Evolutionary conservation across 176 grass and related monocot species (phyloP).

Genomic region (Ensete ventricosum): DNA sequence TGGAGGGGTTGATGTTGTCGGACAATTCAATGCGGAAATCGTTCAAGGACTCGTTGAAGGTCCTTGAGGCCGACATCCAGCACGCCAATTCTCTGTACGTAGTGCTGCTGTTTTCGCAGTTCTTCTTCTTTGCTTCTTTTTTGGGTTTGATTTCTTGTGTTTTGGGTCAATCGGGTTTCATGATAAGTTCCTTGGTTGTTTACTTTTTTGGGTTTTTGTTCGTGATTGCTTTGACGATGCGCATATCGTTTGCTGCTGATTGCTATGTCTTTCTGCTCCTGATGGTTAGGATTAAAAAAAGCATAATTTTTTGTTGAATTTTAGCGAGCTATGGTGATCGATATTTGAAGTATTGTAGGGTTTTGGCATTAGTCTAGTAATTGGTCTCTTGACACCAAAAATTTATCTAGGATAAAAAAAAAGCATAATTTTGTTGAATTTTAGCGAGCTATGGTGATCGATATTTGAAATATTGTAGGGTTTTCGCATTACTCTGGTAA

Average conservation of each 20-base stretch:
- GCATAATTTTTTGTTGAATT: too few relatives aligned
- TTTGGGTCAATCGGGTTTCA: not conserved
- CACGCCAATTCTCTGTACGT: conserved; percentile 81
- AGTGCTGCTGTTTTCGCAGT: not conserved
- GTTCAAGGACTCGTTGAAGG: conserved; percentile 91
- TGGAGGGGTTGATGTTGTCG: not conserved
- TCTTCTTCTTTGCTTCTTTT: not conserved
- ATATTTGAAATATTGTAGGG: too few relatives aligned
- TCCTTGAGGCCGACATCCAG: conserved; percentile 83
- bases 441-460: too few relatives aligned
- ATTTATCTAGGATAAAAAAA: too few relatives aligned
- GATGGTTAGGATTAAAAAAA: too few relatives aligned
- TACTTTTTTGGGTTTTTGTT: too few relatives aligned
- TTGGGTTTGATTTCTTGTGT: not conserved
- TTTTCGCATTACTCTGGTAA: not conserved
- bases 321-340: too few relatives aligned
- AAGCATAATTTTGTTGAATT: too few relatives aligned
- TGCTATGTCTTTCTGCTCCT: too few relatives aligned
- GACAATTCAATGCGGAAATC: conserved; percentile 43
- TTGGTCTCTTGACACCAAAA: not conserved
- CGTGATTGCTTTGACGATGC: too few relatives aligned
- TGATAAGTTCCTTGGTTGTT: not conserved
- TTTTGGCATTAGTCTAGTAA: not conserved
- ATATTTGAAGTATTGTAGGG: too few relatives aligned
- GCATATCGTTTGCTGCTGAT: too few relatives aligned